phyloP scores from a whole-genome alignment of 208 protist species.

The Leishmania guyanensis region DNA sequence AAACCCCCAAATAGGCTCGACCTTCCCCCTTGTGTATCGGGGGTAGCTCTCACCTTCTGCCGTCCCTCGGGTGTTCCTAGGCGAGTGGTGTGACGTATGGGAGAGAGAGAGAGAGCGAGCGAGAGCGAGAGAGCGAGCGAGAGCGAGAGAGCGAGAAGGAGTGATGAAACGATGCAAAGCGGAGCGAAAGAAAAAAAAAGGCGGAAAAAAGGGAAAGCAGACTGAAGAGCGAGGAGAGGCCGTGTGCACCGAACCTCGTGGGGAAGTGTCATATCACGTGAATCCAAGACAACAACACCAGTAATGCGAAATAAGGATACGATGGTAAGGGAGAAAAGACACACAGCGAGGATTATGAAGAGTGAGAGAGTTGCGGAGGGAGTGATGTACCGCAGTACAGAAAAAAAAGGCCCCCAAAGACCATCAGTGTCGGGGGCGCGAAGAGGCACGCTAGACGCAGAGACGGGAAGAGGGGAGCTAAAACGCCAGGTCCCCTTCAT shows the following conservation, averaged over 20 bases:
- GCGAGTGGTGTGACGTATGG: background rate
- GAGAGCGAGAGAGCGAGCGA: too few relatives aligned
- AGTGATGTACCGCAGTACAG: too few relatives aligned
- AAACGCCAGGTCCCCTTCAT: too few relatives aligned
- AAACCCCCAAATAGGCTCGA: background rate
- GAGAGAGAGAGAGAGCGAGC: background rate
- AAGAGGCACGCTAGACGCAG: too few relatives aligned
- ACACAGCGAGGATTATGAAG: background rate
- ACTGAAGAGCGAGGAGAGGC: background rate
- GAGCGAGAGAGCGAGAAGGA: background rate
- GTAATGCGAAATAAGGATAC: background rate
- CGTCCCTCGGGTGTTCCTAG: background rate
- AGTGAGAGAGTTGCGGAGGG: too few relatives aligned
- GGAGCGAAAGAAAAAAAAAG: background rate
- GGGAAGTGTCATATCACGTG: background rate
- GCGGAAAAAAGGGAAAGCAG: background rate
- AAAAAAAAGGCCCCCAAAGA: too few relatives aligned
- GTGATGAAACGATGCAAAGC: background rate
- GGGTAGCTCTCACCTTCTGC: background rate
- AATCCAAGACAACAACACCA: background rate
- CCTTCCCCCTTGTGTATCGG: background rate
- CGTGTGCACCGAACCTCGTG: background rate
- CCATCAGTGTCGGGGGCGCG: too few relatives aligned
- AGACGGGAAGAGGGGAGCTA: too few relatives aligned
- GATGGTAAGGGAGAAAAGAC: background rate